These are phyloP conservation scores for Populus alba DNA, from an alignment of 345 rosid genomes.

Conservation along the genomic window DNA sequence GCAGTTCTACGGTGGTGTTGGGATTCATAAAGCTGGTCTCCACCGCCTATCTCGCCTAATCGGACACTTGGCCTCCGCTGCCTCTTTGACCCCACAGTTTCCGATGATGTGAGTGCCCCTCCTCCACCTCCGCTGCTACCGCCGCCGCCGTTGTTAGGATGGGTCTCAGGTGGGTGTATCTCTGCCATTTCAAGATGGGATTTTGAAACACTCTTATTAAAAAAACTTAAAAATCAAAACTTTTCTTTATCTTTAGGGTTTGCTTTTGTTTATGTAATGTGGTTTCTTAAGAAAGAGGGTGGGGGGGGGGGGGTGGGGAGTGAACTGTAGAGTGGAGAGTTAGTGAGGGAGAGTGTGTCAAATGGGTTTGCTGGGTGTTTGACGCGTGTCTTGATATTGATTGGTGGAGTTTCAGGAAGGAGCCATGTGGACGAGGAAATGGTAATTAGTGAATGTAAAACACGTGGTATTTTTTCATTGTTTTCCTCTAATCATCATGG, in stretches of 20 bases:
- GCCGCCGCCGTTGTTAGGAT: slow-evolving; percentile 41
- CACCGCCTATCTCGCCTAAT: slow-evolving; percentile 78
- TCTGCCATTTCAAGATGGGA: slow-evolving; percentile 51
- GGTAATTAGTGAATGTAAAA: background rate
- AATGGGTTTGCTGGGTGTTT: slow-evolving; percentile 4
- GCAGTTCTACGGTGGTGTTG: slow-evolving; percentile 40
- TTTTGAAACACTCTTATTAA: background rate
- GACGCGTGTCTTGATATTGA: slow-evolving; percentile 15
- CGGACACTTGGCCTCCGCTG: slow-evolving; percentile 88
- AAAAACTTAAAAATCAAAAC: background rate
- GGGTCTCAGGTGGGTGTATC: slow-evolving; percentile 43
- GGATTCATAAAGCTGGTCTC: slow-evolving; percentile 60
- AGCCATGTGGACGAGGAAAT: background rate
- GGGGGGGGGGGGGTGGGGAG: too few species aligned
- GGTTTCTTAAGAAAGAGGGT: background rate
- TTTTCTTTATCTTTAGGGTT: background rate
- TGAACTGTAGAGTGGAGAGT: background rate
- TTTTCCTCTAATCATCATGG: too few species aligned
- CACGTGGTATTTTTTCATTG: background rate
- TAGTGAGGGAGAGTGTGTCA: background rate
- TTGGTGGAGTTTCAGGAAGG: background rate
- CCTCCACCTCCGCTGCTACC: slow-evolving; percentile 33
- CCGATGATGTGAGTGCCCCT: slow-evolving; percentile 39
- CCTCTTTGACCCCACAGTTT: slow-evolving; percentile 65
- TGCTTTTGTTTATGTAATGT: background rate